Conservation (phyloP, 345 rosid genomes). For the Microcos paniculata region DNA sequence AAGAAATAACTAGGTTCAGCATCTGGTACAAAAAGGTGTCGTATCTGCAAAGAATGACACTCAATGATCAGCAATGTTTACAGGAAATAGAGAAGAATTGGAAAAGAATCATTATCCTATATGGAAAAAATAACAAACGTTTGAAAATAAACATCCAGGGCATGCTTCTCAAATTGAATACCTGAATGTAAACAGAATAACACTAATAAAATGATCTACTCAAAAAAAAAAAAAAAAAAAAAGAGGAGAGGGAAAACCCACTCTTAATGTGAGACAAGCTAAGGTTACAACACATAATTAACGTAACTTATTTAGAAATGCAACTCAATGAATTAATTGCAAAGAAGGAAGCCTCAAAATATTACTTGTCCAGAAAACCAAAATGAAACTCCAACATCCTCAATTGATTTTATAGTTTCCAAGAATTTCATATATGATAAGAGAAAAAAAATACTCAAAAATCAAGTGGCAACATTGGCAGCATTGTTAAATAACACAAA, state of each 20-base stretch:
- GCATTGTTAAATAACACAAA: not conserved
- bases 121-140: not conserved
- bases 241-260: too few species aligned
- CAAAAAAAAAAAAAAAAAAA: too few species aligned
- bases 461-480: too few species aligned
- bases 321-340: not conserved
- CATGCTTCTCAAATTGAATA: not conserved
- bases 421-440: not conserved
- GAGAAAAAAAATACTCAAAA: not conserved
- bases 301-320: not conserved
- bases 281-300: not conserved
- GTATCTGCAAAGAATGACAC: constrained; percentile 49
- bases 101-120: not conserved
- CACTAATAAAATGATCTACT: not conserved
- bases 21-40: constrained; percentile 60
- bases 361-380: too few species aligned
- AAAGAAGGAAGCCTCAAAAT: not conserved
- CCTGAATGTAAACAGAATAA: not conserved
- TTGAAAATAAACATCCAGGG: not conserved
- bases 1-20: constrained; percentile 73
- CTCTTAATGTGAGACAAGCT: not conserved
- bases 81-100: not conserved
- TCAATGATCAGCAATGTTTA: not conserved
- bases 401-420: not conserved
- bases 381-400: not conserved